Evolutionary conservation across 305 asterid species (phyloP), one percentile per base, ranked within the genome.

Genomic region (Fraxinus dipetala): DNA sequence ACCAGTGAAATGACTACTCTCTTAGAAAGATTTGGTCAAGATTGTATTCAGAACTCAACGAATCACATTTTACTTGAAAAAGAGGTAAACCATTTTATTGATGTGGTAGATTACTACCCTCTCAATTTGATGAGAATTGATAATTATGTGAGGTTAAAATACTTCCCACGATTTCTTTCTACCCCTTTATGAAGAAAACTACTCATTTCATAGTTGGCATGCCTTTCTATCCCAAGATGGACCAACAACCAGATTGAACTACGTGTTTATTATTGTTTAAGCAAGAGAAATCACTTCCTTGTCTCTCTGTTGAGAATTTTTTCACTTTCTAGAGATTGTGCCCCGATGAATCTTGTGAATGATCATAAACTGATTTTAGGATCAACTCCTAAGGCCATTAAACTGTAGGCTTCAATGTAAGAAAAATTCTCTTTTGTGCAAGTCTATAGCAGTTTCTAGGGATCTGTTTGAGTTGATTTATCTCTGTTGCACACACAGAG

Each of bases 1-100:
- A 24, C 31, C 31, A 35, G 59, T 83, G 77, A 38, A 67, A 31
- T 63, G 84, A 75, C 43, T 80, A 26, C 26, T 54, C 65, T 59
- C 28, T 43, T 65, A 65, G 59, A 65, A 67, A 70, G 83, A 45
- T 80, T 45, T 56, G 67, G 83, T 65, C 77, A 77, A 38, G 73
- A 65, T 65, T 65, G 73, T 28, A 26, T 11, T 28, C 3, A 22
- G 72, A 63, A 9, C 13, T 24, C 31, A 7, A 63, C 36, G 14
- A 24, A 65, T 65, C n/a, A 65, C 73, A 65, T 28, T 65, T 65
- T 13, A 65, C 5, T 65, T 24, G 34, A 6, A 65, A 11, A 65
- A 65, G 73, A 28, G 35, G 73, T 11, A 34, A 26, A 65, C 32
- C 1, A 24, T 63, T 65, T 26, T 65, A 65, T 65, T 0, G 2